phyloP scores from a whole-genome alignment of 306 rosid species.

The Cicer judaicum region DNA sequence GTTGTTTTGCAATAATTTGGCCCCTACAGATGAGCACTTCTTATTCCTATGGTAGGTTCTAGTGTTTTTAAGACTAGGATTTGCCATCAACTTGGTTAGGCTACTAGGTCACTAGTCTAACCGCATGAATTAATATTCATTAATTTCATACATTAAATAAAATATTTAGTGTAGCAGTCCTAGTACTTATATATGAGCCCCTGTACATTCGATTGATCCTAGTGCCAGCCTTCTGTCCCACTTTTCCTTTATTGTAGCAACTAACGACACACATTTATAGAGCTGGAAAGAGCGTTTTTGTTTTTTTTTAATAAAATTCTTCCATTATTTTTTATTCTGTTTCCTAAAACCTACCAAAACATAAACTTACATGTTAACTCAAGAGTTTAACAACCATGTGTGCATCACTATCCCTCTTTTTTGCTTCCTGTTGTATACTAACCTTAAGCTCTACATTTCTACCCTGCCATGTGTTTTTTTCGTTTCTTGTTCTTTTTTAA shows the following conservation, averaged over 20 bases:
- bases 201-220: neutral
- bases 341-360: neutral
- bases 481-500: neutral
- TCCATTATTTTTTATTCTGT: neutral
- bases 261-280: neutral
- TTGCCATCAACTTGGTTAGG: neutral
- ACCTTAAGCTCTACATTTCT: neutral
- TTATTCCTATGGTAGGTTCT: constrained; percentile 9
- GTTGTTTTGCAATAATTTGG: neutral
- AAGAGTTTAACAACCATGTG: neutral
- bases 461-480: neutral
- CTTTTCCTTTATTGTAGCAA: constrained; percentile 2
- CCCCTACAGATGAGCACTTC: neutral
- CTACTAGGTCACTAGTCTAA: neutral
- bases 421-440: neutral
- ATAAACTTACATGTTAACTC: neutral
- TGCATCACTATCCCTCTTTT: neutral
- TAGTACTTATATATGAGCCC: neutral
- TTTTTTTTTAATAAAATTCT: neutral
- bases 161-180: neutral
- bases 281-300: neutral
- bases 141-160: neutral
- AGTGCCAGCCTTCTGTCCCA: neutral
- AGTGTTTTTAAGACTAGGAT: neutral
- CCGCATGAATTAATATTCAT: neutral